phyloP scores from a whole-genome alignment of 2,329 filamentous ascomycete species.

The Ustulina deusta region DNA sequence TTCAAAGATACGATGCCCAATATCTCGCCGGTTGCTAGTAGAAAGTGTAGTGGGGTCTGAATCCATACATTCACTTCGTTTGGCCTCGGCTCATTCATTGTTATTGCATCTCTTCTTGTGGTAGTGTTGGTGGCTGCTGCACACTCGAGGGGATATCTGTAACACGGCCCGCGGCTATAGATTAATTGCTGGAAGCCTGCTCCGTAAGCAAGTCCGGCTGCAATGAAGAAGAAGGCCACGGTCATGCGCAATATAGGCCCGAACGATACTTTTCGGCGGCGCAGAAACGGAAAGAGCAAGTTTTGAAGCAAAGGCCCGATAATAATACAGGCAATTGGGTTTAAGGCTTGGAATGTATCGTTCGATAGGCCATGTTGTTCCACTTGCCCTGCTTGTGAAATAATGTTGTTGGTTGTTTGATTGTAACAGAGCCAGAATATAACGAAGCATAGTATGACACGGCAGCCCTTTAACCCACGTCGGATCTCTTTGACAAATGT shows the following conservation, averaged over 20 bases:
- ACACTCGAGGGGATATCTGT: conserved; percentile 23
- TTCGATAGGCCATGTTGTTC: conserved; percentile 64
- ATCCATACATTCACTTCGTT: conserved; percentile 15
- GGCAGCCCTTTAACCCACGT: conserved; percentile 5
- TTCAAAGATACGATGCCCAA: conserved; percentile 4
- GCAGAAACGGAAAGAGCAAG: conserved; percentile 63
- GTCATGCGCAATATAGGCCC: conserved; percentile 66
- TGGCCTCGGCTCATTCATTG: background rate
- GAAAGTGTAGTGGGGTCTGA: conserved; percentile 9
- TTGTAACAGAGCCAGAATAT: conserved; percentile 20
- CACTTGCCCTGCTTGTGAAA: conserved; percentile 67
- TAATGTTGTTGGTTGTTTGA: conserved; percentile 67
- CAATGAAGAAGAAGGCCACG: conserved; percentile 61
- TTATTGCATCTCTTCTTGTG: background rate
- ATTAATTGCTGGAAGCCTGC: conserved; percentile 62
- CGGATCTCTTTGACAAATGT: background rate
- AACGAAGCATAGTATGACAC: conserved; percentile 13
- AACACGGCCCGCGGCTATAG: conserved; percentile 41
- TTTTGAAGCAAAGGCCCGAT: conserved; percentile 66
- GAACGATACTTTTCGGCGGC: conserved; percentile 60
- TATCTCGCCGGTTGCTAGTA: conserved; percentile 2
- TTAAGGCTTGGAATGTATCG: conserved; percentile 66
- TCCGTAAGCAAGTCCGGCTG: conserved; percentile 61
- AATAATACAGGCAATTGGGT: conserved; percentile 65
- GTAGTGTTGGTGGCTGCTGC: background rate